Base-by-base conservation (phyloP, 2,329 filamentous ascomycete genomes). In the Sarocladiaceae sp. region DNA sequence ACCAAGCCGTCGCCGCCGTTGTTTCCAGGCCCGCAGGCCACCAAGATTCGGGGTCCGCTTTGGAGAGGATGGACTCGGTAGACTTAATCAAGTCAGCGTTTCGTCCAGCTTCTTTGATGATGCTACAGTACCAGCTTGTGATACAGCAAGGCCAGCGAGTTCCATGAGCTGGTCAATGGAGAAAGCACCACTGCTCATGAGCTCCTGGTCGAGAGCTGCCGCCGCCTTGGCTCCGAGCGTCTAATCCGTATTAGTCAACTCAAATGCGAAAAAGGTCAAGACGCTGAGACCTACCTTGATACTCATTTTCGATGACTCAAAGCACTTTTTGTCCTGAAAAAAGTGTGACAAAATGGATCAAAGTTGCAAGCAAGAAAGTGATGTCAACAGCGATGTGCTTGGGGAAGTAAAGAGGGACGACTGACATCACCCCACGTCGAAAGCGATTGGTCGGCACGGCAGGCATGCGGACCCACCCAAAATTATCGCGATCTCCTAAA, bases 131-230 rank as follows among this genome's bases (percentile, higher is more conserved):
- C 90, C 84, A 49, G 88, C 91, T 76, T 97, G 91, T 12, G 93
- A 93, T 23, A 97, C 91, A 1, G 91, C 92, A 1, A 99, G 78
- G 0, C 94, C 94, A 39, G 94, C 94, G 7, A 99, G 75, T 66
- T 97, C 94, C 94, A 99, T 97, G 47, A 99, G 76, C 70, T 99
- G 94, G 65, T 97, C 94, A 52, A 99, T 81, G 11, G 90, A 96
- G 71, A 96, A 99, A 8, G 88, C 91, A 1, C 85, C 83, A 11
- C 82, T 81, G 64, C 83, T 88, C 92, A 99, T 97, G 56, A 99
- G 84, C 66, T 99, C 93, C 68, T 89, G 86, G 66, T 99, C 94
- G 17, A 99, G 80, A 46, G 90, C 88, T 0, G 89, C 87, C 0
- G 94, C 94, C 57, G 90, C 89, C 71, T 94, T 91, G 37, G 93